Base-by-base conservation (phyloP, 1,139 yeast species). In the Saccharomyces hybrid region DNA sequence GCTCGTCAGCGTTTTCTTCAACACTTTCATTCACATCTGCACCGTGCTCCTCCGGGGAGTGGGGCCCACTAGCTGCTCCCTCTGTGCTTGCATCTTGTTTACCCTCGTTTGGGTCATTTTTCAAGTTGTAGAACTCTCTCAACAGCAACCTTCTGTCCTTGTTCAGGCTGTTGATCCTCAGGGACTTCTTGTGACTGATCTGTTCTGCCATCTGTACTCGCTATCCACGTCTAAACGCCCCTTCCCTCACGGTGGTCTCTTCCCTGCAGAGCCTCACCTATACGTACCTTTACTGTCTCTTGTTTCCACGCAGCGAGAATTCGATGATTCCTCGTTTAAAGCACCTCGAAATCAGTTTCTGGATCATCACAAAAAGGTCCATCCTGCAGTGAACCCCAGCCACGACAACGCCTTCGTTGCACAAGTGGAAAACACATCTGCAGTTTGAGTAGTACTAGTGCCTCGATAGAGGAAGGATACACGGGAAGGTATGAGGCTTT, bases 51-150 rank as follows among this genome's bases (percentile, higher is more conserved):
- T 54, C 52, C n/a, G 5, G 24, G 19, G 44, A 16, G 12, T 38
- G 24, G 19, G 26, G 9, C 11, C 42, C 28, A 16, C 52, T 11
- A 19, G 50, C 42, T 47, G 53, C 51, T 54, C 56, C 44, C 55
- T 53, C 42, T 62, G 42, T 34, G 28, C 31, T 38, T 32, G 32
- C 57, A 46, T 56, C 54, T 31, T 57, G 57, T 42, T 61, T 62
- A 2, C 24, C 24, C n/a, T 27, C 51, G 51, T 62, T 48, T 68
- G 38, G 48, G 5, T 14, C 38, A 28, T 42, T 68, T 49, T 74
- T 71, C 16, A 76, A 60, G 51, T 72, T 73, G 63, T 77, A 76
- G 62, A 74, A 77, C 54, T 76, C 78, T 59, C 74, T 74, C 54
- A 78, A 61, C 7, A 78, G 78, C 52, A 65, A 68, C 50, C 80